phyloP scores from a whole-genome alignment of 495 filamentous ascomycete species.

The Trichoderma erinaceum region DNA sequence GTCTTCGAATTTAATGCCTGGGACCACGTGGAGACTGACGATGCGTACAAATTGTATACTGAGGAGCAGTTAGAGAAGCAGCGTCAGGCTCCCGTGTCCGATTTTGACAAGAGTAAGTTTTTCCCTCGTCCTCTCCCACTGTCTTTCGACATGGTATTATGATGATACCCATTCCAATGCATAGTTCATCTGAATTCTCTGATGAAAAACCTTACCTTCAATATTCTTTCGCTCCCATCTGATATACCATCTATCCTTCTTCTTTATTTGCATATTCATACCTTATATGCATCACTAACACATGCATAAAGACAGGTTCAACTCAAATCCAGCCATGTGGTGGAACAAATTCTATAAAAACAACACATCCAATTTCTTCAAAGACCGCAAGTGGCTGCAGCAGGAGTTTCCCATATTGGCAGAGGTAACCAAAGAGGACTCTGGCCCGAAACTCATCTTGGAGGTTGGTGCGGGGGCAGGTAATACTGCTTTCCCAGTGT shows the following conservation, averaged over 20 bases:
- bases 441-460: conserved; percentile 59
- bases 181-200: conserved; percentile 58
- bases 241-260: conserved; percentile 29
- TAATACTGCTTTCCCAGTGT: conserved; percentile 89
- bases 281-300: conserved; percentile 27
- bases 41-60: conserved; percentile 74
- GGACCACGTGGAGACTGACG: conserved; percentile 91
- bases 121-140: conserved; percentile 15
- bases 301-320: conserved; percentile 59
- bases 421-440: conserved; percentile 56
- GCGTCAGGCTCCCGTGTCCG: conserved; percentile 71
- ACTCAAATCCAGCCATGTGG: conserved; percentile 82
- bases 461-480: conserved; percentile 95
- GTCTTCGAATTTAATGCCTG: conserved; percentile 96
- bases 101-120: conserved; percentile 69
- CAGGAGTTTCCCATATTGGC: conserved; percentile 88
- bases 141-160: conserved; percentile 26
- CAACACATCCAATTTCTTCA: conserved; percentile 95
- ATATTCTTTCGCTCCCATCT: conserved; percentile 62
- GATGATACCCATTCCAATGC: conserved; percentile 51
- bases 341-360: conserved; percentile 97
- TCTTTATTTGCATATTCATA: conserved; percentile 11
- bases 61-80: conserved; percentile 76
- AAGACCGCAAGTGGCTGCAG: conserved; percentile 91
- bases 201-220: conserved; percentile 46